Evolutionary conservation across 805 yeast species (phyloP), one percentile per base, ranked within the genome.

Genomic region (Myxozyma neotropica): DNA sequence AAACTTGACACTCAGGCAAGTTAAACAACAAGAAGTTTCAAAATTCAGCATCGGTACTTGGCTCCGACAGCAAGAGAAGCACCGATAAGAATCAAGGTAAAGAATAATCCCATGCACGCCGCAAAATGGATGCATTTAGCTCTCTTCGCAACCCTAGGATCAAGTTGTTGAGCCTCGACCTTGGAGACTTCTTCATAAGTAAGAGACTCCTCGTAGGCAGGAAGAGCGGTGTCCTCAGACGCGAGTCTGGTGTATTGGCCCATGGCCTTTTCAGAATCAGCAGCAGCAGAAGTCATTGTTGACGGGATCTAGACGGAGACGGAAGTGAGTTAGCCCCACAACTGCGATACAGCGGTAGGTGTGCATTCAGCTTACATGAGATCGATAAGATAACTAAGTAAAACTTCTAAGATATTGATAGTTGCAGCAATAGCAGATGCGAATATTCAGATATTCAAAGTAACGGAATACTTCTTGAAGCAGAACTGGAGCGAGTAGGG

Each of bases 181-280:
- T 46, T 33, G 5, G 40, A 29, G 13, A 13, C 3, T 17, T 46
- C 50, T 43, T 43, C 27, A 33, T 43, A 43, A 5, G 31, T 17
- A 46, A 38, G 27, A 31, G 50, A 36, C 35, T 46, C 50, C 10
- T 36, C 33, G 53, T 48, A 48, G 23, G 43, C 43, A n/a, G 53
- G 53, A 29, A 23, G 21, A 26, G 43, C 12, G 33, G 26, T 13
- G 6, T 48, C 43, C 31, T 31, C 40, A 15, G 40, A 19, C 13
- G 39, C 42, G 29, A 47, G 51, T 23, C 27, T 47, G 40, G 33
- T n/a, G 53, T 48, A 48, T 5, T 35, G 43, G 17, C 23, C 53
- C 35, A 35, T 48, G 15, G 38, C 31, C 21, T 47, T 21, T 15
- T 33, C 27, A 1, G 27, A 5, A 12, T 15, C 29, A 35, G 51